Base-by-base conservation (phyloP, 2,329 filamentous ascomycete species). In the Hymenoscyphus fraxineus region DNA sequence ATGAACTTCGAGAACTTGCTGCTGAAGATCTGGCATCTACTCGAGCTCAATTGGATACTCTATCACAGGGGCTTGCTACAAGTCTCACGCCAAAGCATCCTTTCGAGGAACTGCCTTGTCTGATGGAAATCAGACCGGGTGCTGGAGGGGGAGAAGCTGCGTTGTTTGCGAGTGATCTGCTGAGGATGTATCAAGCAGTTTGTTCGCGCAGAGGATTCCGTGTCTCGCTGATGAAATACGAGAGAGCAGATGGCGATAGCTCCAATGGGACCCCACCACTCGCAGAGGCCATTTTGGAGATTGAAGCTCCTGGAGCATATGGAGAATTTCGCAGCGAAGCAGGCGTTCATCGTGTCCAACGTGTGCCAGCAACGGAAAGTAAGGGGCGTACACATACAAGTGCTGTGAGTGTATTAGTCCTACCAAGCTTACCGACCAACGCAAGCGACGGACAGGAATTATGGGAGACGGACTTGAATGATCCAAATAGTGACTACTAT, bases 311-410 rank as follows among this genome's bases (percentile, higher is more conserved):
- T 1, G 92, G 92, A 38, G 88, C 93, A 27, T 99, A 97, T 77
- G 91, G 90, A 66, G 74, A 86, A 1, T 86, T 99, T 72, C 86
- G 94, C 66, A 89, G 89, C 71, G 95, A 99, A 78, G 92, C 94
- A 2, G 95, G 95, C 39, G 95, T 99, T 69, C 95, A 99, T 76
- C 87, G 95, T 35, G 95, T 99, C 0, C 95, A 99, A 80, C 88
- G 95, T 32, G 89, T 99, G 3, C 95, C 95, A 1, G 88, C 88
- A 12, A 99, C 95, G 0, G 95, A 99, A 76, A 91, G 83, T 69
- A 94, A 92, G 75, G 95, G 95, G 1, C 88, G 95, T 35, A 95
- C 92, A 16, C 95, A 99, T 77, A 99, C 95, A 12, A 95, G 91
- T 74, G 93, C 93, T 13, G 94, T 93, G 2, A 92, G 91, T 6